Conservation (phyloP, 441 rosid genomes). For the Kokia cookei region DNA sequence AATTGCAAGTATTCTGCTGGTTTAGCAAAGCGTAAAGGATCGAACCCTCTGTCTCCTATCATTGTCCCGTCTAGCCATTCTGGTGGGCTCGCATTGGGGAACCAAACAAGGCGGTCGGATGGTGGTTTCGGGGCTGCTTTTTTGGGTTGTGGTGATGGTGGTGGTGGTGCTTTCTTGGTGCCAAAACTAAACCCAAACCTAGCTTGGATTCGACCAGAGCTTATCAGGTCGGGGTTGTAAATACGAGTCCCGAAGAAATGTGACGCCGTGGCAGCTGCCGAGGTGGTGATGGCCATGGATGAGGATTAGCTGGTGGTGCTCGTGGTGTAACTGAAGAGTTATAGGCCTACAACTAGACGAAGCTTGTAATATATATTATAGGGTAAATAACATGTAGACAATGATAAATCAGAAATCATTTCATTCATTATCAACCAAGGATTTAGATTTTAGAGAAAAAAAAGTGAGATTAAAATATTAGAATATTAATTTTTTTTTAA, state of each 20-base stretch:
- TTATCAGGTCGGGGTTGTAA: slow-evolving; percentile 16
- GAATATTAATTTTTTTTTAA: no score
- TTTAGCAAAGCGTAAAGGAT: slow-evolving; percentile 65
- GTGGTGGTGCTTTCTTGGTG: slow-evolving; percentile 34
- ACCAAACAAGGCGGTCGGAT: slow-evolving; percentile 55
- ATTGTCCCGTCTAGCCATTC: slow-evolving; percentile 76
- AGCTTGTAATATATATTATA: neutral
- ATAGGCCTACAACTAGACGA: neutral
- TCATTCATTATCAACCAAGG: no score
- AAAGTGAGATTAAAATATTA: no score
- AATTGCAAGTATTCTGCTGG: slow-evolving; percentile 76
- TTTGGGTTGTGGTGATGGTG: slow-evolving; percentile 33
- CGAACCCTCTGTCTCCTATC: slow-evolving; percentile 82
- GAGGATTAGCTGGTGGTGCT: neutral
- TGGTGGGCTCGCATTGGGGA: slow-evolving; percentile 48
- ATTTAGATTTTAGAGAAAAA: no score
- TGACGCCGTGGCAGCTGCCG: slow-evolving; percentile 41
- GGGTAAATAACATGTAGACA: no score
- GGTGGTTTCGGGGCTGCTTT: slow-evolving; percentile 16
- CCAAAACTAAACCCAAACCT: slow-evolving; percentile 45
- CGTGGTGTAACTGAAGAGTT: neutral
- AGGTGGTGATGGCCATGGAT: slow-evolving; percentile 27
- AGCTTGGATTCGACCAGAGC: slow-evolving; percentile 43
- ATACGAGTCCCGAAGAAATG: slow-evolving; percentile 42
- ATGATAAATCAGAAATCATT: no score